phyloP scores from a whole-genome alignment of 2,329 filamentous ascomycete genomes.

The Cordyceps fumosorosea region DNA sequence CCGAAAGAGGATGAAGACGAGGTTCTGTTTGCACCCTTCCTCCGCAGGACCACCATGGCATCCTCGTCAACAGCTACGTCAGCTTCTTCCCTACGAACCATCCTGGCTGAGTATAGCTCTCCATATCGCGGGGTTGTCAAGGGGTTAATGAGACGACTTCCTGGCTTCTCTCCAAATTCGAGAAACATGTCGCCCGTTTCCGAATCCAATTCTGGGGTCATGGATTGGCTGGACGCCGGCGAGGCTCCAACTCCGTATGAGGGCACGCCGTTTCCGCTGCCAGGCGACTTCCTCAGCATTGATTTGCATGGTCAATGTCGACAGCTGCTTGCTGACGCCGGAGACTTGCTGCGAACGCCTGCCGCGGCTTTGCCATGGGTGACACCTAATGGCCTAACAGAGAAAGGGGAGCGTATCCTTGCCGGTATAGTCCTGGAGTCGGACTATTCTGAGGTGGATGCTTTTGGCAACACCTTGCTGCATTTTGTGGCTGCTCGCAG shows the following conservation, averaged over 20 bases:
- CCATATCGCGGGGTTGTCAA: conserved; percentile 32
- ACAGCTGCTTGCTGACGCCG: conserved; percentile 16
- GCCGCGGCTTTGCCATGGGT: conserved; percentile 21
- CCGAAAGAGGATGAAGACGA: conserved; percentile 12
- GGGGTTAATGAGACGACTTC: conserved; percentile 33
- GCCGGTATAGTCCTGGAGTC: neutral
- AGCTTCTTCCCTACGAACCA: conserved; percentile 26
- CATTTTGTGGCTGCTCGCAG: conserved; percentile 38
- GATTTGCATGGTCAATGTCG: conserved; percentile 19
- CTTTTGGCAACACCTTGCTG: conserved; percentile 41
- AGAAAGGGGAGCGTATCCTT: conserved; percentile 16
- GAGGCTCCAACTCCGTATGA: conserved; percentile 20
- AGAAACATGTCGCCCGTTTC: conserved; percentile 21
- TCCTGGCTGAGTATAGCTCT: conserved; percentile 27
- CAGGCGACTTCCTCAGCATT: conserved; percentile 44
- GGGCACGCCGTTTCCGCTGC: conserved; percentile 29
- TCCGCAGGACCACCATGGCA: conserved; percentile 29
- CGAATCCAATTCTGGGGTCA: conserved; percentile 15
- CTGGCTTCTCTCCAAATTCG: conserved; percentile 21
- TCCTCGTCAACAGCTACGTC: conserved; percentile 34
- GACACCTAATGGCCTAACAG: conserved; percentile 20
- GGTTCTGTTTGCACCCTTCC: conserved; percentile 21
- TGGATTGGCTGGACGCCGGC: conserved; percentile 25
- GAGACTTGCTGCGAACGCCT: conserved; percentile 20
- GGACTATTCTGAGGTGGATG: conserved; percentile 26